Conservation (phyloP, 202 grass and related monocot species). For the Panicum hallii region DNA sequence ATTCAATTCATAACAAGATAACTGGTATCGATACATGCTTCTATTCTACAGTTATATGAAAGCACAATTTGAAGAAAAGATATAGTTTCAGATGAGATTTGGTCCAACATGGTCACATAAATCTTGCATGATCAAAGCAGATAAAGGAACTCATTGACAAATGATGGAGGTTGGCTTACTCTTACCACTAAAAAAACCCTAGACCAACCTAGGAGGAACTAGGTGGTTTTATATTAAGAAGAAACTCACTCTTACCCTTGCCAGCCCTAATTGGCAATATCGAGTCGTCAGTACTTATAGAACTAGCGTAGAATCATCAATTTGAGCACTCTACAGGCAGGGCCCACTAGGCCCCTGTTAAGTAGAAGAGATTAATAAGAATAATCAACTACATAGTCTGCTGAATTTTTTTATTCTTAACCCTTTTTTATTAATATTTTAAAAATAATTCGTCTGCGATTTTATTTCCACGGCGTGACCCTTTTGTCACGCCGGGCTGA, state of each 20-base stretch:
- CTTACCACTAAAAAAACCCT: not conserved
- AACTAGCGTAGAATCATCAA: conserved; percentile 19
- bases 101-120: conserved; percentile 20
- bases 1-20: not conserved
- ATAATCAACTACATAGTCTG: not conserved
- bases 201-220: no score
- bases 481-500: no score
- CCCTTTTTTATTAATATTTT: no score
- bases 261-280: not conserved
- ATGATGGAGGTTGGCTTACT: not conserved
- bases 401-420: no score
- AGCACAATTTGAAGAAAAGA: conserved; percentile 24
- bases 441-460: no score
- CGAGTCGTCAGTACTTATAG: not conserved
- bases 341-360: not conserved
- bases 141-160: conserved; percentile 29
- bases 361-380: not conserved
- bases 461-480: no score
- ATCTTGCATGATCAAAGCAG: conserved; percentile 33
- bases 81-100: not conserved
- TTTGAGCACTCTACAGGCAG: conserved; percentile 13
- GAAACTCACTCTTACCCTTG: not conserved
- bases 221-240: no score
- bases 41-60: not conserved
- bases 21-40: not conserved